Percentiles rank a stretch among this genome's conserved stretches.
These are phyloP conservation scores for Lepiota subincarnata DNA, from an alignment of 768 basidiomycete species.

Conservation along the genomic window DNA sequence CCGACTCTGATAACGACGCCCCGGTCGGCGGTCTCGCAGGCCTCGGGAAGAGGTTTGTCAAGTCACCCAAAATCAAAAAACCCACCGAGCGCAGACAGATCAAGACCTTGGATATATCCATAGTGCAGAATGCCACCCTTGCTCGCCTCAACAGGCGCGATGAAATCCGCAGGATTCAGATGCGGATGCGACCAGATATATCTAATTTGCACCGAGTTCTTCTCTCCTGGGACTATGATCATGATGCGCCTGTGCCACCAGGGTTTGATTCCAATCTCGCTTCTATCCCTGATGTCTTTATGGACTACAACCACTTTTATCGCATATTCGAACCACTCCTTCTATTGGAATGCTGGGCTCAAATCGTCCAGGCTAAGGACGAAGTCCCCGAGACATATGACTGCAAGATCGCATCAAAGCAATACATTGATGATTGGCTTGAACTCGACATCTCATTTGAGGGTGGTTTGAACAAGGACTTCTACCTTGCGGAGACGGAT, in stretches of 20 bases:
- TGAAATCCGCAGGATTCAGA: constrained; percentile 54
- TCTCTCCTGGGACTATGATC: constrained; percentile 84
- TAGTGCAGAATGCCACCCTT: constrained; percentile 38
- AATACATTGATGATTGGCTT: constrained; percentile 76
- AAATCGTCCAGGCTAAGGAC: constrained; percentile 75
- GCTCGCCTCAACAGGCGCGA: constrained; percentile 54
- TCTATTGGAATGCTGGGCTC: constrained; percentile 87
- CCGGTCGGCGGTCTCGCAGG: constrained; percentile 44
- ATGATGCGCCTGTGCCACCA: constrained; percentile 61
- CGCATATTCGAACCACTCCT: constrained; percentile 80
- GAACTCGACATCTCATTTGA: constrained; percentile 70
- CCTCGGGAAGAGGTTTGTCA: constrained; percentile 52
- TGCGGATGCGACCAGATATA: constrained; percentile 81
- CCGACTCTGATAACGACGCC: constrained; percentile 45
- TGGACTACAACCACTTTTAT: constrained; percentile 62
- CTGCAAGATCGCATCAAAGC: constrained; percentile 64
- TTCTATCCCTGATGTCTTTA: constrained; percentile 64
- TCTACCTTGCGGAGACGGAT: constrained; percentile 78
- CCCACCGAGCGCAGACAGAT: constrained; percentile 56
- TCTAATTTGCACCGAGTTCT: constrained; percentile 71
- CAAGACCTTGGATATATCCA: constrained; percentile 56
- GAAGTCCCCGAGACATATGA: constrained; percentile 49
- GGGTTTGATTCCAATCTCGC: constrained; percentile 31
- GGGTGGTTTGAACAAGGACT: constrained; percentile 59
- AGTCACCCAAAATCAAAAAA: constrained; percentile 57